Conservation (phyloP, 495 filamentous ascomycete species). For the Xylaria acuta region DNA sequence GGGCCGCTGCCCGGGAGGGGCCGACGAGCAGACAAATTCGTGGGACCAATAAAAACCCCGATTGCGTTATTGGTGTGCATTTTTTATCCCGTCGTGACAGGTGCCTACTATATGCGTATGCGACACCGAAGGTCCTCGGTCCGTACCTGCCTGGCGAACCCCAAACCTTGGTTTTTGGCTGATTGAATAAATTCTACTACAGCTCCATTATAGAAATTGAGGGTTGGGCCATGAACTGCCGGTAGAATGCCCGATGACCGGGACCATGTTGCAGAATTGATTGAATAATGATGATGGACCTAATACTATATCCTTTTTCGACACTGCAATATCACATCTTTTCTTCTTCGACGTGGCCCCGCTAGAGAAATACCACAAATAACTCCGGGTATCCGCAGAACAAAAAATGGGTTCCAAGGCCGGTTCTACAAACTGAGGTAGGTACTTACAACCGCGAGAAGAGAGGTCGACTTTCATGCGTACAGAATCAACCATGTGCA, state of each 20-base stretch:
- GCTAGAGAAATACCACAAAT: neutral
- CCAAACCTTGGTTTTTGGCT: constrained; percentile 4
- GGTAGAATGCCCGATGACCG: constrained; percentile 1
- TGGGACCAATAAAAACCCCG: neutral
- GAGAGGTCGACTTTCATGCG: neutral
- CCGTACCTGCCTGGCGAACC: neutral
- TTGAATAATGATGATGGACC: neutral
- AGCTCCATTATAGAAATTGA: neutral
- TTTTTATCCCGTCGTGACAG: neutral
- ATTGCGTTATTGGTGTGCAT: neutral
- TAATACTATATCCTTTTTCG: neutral
- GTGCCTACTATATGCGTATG: neutral
- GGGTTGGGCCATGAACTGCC: neutral
- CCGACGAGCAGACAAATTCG: neutral
- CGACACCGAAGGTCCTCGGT: neutral
- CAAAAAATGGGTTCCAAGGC: neutral
- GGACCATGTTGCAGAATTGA: neutral
- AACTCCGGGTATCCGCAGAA: neutral
- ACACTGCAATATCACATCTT: neutral
- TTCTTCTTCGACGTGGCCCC: neutral
- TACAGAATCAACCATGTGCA: neutral
- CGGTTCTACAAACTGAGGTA: neutral
- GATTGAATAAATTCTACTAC: neutral
- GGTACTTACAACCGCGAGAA: neutral
- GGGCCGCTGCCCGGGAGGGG: neutral